Base-by-base conservation (phyloP, 2,329 filamentous ascomycete species). In the Paradendryphiella salina region DNA sequence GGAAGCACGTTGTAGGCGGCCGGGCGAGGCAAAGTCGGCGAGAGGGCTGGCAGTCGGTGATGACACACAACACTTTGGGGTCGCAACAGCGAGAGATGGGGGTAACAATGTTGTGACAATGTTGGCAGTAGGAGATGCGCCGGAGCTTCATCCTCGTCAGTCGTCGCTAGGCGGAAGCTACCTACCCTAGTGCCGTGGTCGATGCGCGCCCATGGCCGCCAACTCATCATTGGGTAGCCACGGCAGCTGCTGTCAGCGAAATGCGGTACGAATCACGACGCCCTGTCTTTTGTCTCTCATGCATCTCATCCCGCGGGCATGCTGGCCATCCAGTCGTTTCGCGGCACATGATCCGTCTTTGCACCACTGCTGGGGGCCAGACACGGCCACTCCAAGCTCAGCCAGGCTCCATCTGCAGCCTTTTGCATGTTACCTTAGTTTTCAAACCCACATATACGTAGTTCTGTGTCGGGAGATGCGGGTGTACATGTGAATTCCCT, bases 1-100 rank as follows among this genome's bases (percentile, higher is more conserved):
- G 62, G 66, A 56, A 67, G 65, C 61, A 56, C 66, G 67, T 61
- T 61, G 54, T 37, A 52, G 57, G 54, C 51, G 53, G 59, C 48
- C 44, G 34, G 50, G 44, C 37, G 20, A 48, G 32, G 43, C 46
- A 54, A 62, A 60, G 40, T 54, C 51, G 54, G 56, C n/a, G n/a
- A n/a, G n/a, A 60, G 54, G 64, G 65, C 56, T 67, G 62, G 65
- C 57, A 37, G 38, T 33, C 46, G 44, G 42, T 44, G 46, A 44
- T 36, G 26, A 38, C 10, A 49, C 52, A 43, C 40, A 33, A 47
- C 36, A 38, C 20, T 33, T 33, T 9, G 14, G 32, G 26, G 43
- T 28, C 33, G 52, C 46, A 41, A 51, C 31, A 43, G 39, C 29
- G 33, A 50, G 18, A 31, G 41, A 53, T 38, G 52, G 44, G 52